Percentiles rank a stretch among this genome's conserved stretches.
Evolutionary conservation across 2,329 filamentous ascomycete genomes (phyloP).

Genomic region (Trichoderma sp.): DNA sequence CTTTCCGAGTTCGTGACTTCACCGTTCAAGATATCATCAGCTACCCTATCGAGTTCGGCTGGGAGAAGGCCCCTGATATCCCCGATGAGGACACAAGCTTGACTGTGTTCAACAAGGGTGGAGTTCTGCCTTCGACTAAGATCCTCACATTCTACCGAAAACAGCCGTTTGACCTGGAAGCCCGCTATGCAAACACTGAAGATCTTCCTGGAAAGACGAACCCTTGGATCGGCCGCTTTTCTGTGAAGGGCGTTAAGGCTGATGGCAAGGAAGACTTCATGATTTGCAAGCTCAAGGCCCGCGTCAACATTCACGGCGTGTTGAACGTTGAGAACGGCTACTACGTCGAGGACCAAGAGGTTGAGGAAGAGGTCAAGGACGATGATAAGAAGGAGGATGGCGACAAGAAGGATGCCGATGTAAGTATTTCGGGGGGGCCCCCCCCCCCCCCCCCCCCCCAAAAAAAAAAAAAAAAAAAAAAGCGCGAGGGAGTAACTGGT

Average conservation of each 20-base stretch:
- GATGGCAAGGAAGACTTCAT: slow-evolving; percentile 96
- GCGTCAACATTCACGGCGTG: slow-evolving; percentile 93
- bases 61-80: slow-evolving; percentile 98
- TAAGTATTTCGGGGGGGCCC: slow-evolving; percentile 63
- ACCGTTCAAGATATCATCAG: slow-evolving; percentile 95
- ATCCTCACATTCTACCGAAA: slow-evolving; percentile 99
- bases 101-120: slow-evolving; percentile 96
- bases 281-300: slow-evolving; percentile 99
- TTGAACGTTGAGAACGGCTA: slow-evolving; percentile 97
- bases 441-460: no score
- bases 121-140: slow-evolving; percentile 96
- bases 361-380: slow-evolving; percentile 88
- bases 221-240: slow-evolving; percentile 97
- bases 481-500: background rate
- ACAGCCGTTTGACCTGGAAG: slow-evolving; percentile 95
- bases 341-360: slow-evolving; percentile 96
- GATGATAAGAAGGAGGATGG: slow-evolving; percentile 71
- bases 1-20: slow-evolving; percentile 98
- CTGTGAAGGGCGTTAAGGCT: slow-evolving; percentile 95
- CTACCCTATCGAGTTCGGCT: slow-evolving; percentile 98
- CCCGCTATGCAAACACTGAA: slow-evolving; percentile 87
- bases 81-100: slow-evolving; percentile 97
- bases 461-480: no score
- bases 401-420: slow-evolving; percentile 71
- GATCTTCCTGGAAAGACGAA: slow-evolving; percentile 84